Base-by-base conservation (phyloP, 2,329 filamentous ascomycete genomes). In the Sclerotinia spermophila region DNA sequence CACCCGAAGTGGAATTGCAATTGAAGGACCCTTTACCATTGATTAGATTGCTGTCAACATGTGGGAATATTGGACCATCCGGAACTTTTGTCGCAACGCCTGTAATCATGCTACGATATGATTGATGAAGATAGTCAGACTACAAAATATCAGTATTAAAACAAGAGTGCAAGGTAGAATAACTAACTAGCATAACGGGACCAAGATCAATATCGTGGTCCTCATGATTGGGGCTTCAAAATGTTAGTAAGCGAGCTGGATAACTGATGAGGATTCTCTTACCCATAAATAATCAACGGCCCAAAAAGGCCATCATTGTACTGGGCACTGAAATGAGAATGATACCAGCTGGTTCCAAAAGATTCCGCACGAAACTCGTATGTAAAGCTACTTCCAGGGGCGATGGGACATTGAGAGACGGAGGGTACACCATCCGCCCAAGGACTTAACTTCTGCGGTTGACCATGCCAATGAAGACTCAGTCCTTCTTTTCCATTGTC, bases 151-250 rank as follows among this genome's bases (percentile, higher is more conserved):
- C 44, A 70, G 65, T 40, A 45, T 8, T 2, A 53, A 8, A 58
- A 15, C 30, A 5, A 35, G 1, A 19, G 7, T 15, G 3, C n/a
- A 40, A 45, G 2, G 2, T 15, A 68, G 7, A 24, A 53, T 45
- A 24, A 44, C 70, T 56, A 24, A 73, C 70, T 33, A 77, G 66
- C 45, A 74, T 70, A 5, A 90, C 72, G 5, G 83, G 78, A 3
- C 89, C 89, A 0, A 90, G 81, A 74, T 91, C 89, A 45, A 84
- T 82, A 70, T 91, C 88, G 74, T 89, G 89, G 76, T 87, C 38
- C 3, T 83, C 81, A 1, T 84, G 83, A 0, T 85, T 83, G 0
- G 88, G 88, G 0, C 87, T 69, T 38, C 10, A 10, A 30, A 17
- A 30, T 30, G 11, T 69, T 8, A 69, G 68, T 44, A 38, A 17